Base-by-base conservation (phyloP, 1,139 yeast species). In the Pichia cactophila region DNA sequence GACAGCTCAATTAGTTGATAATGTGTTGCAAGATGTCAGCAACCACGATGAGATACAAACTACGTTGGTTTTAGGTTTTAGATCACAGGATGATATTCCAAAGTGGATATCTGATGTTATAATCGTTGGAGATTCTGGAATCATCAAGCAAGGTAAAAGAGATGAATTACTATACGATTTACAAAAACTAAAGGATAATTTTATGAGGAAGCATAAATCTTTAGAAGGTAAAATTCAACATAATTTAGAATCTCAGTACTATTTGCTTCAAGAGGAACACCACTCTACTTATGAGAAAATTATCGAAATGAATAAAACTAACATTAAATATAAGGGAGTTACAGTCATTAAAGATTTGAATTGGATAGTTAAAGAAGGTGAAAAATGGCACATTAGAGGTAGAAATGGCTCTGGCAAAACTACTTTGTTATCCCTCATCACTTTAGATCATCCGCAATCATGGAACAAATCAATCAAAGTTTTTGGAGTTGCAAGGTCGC, bases 381-480 rank as follows among this genome's bases (percentile, higher is more conserved):
- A 88, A 26, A 83, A 78, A 59, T 89, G 97, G 96, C 90, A 94
- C 62, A 74, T 92, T 39, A 71, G 84, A 49, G 98, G 98, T 7
- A 80, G 82, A 54, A 92, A 92, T 58, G 98, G 98, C 1, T 75
- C 95, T 0, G 98, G 98, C 1, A 92, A 92, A 62, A 86, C 96
- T 4, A 92, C 98, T 0, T 67, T 92, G 20, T 67, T 92, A 17
- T 81, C 97, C 1, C 66, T 92, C 41, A 73, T 92, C 37, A 88
- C 96, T 0, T 92, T 96, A 2, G 98, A 92, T 60, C 98, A 92
- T 62, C 98, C 98, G 0, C 96, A 92, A 65, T 83, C 96, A 1
- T 92, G 97, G 97, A 82, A 80, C 58, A 75, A 81, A 4, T 80
- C 77, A 29, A 74, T 92, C 41, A 66, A 73, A 20, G 75, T 89